Evolutionary conservation across 352 stramenopile species (phyloP).

Genomic region (Phytophthora quininea): DNA sequence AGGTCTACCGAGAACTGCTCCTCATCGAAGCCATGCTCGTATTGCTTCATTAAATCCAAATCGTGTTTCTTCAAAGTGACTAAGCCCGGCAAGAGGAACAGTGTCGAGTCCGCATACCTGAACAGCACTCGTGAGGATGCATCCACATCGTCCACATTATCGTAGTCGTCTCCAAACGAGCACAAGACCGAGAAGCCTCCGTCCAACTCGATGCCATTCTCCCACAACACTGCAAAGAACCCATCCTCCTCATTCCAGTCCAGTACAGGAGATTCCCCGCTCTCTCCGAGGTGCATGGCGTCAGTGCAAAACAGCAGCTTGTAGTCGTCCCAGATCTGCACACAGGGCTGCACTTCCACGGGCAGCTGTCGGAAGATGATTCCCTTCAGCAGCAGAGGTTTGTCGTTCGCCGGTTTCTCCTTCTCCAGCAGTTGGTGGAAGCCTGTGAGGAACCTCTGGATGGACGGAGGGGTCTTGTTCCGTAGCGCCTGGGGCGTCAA

Average conservation of each 20-base stretch:
- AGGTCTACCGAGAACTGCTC: constrained; percentile 84
- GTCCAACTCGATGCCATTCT: constrained; percentile 75
- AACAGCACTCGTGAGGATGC: constrained; percentile 75
- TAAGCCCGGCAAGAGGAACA: constrained; percentile 71
- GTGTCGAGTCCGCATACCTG: constrained; percentile 81
- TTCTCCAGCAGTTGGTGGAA: constrained; percentile 67
- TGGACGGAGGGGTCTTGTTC: constrained; percentile 77
- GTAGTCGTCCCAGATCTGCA: constrained; percentile 89
- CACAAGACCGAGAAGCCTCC: constrained; percentile 86
- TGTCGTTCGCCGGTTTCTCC: constrained; percentile 61
- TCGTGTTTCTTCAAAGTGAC: constrained; percentile 77
- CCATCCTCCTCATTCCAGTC: constrained; percentile 85
- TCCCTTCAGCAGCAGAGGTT: constrained; percentile 77
- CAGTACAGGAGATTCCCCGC: constrained; percentile 49
- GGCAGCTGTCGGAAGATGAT: constrained; percentile 78
- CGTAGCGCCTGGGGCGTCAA: constrained; percentile 65
- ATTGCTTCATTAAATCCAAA: constrained; percentile 87
- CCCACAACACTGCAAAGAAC: constrained; percentile 82
- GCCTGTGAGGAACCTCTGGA: constrained; percentile 72
- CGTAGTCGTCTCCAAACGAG: constrained; percentile 83
- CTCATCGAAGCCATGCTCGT: constrained; percentile 83
- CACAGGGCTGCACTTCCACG: constrained; percentile 72
- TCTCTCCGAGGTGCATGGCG: constrained; percentile 17
- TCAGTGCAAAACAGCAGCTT: constrained; percentile 72
- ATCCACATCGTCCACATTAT: constrained; percentile 60